Evolutionary conservation across 2,329 filamentous ascomycete genomes (phyloP).

Genomic region (Colletotrichum simmondsii): DNA sequence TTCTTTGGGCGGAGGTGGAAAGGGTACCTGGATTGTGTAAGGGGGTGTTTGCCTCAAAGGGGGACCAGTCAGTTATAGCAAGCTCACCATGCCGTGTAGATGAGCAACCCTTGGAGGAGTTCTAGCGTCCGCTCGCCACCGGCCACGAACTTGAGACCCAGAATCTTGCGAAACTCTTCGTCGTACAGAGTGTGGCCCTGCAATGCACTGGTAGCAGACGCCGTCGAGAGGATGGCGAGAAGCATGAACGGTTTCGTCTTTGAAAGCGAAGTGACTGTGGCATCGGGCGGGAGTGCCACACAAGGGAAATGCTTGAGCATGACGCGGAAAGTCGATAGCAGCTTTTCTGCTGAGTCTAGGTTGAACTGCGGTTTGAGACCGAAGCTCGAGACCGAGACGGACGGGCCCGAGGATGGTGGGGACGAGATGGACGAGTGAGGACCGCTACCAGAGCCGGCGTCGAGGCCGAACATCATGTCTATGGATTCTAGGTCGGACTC

Average conservation of each 20-base stretch:
- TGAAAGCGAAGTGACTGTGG: conserved; percentile 56
- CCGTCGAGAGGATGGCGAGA: conserved; percentile 63
- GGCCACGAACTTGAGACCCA: conserved; percentile 67
- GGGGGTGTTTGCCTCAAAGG: neutral
- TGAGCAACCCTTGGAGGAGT: conserved; percentile 65
- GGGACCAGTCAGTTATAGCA: neutral
- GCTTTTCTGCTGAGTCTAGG: conserved; percentile 60
- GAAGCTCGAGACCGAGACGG: conserved; percentile 50
- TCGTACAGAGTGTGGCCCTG: conserved; percentile 66
- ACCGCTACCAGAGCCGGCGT: neutral
- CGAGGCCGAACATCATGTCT: conserved; percentile 24
- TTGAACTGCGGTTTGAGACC: conserved; percentile 65
- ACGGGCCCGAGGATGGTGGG: conserved; percentile 35
- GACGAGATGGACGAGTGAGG: conserved; percentile 34
- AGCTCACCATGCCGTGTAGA: conserved; percentile 67
- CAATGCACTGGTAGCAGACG: conserved; percentile 58
- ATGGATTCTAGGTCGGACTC: conserved; percentile 38
- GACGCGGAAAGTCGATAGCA: conserved; percentile 54
- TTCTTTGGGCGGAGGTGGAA: conserved; percentile 64
- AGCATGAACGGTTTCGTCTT: conserved; percentile 62
- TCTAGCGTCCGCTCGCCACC: conserved; percentile 68
- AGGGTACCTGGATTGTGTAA: conserved; percentile 57
- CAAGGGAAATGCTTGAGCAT: conserved; percentile 58
- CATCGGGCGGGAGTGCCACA: conserved; percentile 51
- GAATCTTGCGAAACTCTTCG: conserved; percentile 66